phyloP scores from a whole-genome alignment of 2,329 filamentous ascomycete species.

The Sporothrix mexicana region DNA sequence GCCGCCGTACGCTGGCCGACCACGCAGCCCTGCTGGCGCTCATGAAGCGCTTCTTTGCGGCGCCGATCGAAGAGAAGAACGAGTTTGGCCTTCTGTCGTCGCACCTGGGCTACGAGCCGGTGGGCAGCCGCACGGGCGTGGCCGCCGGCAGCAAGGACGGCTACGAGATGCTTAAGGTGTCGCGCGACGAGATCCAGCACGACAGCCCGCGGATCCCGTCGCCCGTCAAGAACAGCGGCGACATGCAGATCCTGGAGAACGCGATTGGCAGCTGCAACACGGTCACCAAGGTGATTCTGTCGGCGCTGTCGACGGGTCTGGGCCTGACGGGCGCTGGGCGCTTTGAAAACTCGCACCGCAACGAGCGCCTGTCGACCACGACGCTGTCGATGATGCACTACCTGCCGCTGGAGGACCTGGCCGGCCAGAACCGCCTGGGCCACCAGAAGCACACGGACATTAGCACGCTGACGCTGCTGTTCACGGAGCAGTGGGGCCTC shows the following conservation, averaged over 20 bases:
- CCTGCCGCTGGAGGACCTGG: conserved; percentile 51
- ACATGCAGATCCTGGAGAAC: conserved; percentile 56
- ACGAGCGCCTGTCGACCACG: conserved; percentile 55
- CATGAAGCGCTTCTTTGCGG: conserved; percentile 62
- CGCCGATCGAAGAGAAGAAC: conserved; percentile 61
- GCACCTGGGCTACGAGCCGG: conserved; percentile 59
- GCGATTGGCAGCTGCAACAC: conserved; percentile 58
- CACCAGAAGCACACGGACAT: conserved; percentile 65
- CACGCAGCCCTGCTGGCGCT: conserved; percentile 58
- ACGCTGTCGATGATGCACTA: conserved; percentile 64
- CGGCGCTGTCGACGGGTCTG: conserved; percentile 56
- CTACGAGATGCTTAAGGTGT: conserved; percentile 60
- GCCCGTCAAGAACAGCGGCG: conserved; percentile 55
- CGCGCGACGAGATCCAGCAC: conserved; percentile 57
- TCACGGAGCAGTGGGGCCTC: conserved; percentile 62
- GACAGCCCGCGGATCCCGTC: conserved; percentile 54
- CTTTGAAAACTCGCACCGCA: conserved; percentile 59
- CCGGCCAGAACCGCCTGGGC: conserved; percentile 44
- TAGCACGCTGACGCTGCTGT: conserved; percentile 60
- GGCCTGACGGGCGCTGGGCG: conserved; percentile 52
- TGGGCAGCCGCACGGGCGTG: conserved; percentile 56
- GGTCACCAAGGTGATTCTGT: conserved; percentile 57
- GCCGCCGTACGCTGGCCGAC: conserved; percentile 58
- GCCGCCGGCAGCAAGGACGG: conserved; percentile 56
- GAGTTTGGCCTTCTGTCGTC: conserved; percentile 60